phyloP scores from a whole-genome alignment of 2,329 filamentous ascomycete genomes.

The Xylariaceae sp. region DNA sequence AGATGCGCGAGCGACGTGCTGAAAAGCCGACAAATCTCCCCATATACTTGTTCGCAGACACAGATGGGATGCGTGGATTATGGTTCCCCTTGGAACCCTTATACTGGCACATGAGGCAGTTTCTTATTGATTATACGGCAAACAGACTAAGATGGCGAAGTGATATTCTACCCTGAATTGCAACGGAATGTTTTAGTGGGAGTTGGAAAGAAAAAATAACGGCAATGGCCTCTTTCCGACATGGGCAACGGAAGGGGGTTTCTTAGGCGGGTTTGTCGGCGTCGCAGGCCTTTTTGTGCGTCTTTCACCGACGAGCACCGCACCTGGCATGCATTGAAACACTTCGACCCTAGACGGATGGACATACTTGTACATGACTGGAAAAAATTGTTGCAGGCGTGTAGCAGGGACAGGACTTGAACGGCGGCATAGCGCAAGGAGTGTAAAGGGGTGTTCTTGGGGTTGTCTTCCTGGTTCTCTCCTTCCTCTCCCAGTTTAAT shows the following conservation, averaged over 20 bases:
- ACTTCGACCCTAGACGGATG: conserved; percentile 25
- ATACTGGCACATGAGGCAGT: conserved; percentile 4
- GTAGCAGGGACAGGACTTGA: conserved; percentile 22
- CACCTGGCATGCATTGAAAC: conserved; percentile 28
- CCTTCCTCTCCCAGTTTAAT: conserved; percentile 19
- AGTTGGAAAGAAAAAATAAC: conserved; percentile 39
- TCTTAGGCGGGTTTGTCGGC: conserved; percentile 21
- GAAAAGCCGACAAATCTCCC: too few relatives aligned
- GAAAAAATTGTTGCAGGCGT: conserved; percentile 25
- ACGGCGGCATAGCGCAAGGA: conserved; percentile 34
- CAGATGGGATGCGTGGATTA: too few relatives aligned
- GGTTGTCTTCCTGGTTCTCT: conserved; percentile 26
- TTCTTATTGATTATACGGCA: conserved; percentile 3
- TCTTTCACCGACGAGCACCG: conserved; percentile 22
- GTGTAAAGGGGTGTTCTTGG: conserved; percentile 31
- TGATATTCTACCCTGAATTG: conserved; percentile 17
- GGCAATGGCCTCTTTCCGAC: conserved; percentile 19
- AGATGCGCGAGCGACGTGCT: too few relatives aligned
- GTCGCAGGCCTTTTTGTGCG: conserved; percentile 18
- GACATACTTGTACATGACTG: conserved; percentile 31
- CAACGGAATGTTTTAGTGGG: conserved; percentile 33
- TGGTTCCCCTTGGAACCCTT: conserved; percentile 26
- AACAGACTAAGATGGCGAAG: conserved; percentile 16
- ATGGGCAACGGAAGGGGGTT: conserved; percentile 20
- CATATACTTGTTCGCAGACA: too few relatives aligned